Evolutionary conservation across 208 protist species (phyloP), one percentile per base, ranked within the genome.

Genomic region (Naegleria lovaniensis): DNA sequence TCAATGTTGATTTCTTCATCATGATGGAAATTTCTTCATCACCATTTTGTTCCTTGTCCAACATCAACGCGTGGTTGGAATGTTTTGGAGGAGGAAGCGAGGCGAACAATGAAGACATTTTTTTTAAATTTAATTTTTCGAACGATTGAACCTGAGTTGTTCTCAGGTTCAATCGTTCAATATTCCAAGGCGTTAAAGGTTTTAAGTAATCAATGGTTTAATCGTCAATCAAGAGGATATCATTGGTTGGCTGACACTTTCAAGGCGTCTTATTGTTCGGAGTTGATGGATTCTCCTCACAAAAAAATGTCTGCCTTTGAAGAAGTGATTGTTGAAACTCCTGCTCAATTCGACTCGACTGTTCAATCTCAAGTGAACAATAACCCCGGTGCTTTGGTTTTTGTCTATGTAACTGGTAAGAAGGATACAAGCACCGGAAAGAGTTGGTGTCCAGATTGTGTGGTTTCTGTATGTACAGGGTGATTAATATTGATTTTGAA

Each of bases 361-460:
- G 88, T 95, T 15, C 86, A 92, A 51, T 89, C 67, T 79, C 11
- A 41, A 1, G 51, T 93, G 86, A 55, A 85, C 29, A 40, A 92
- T 79, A 48, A 76, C 88, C 87, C 85, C n/a, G 91, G 90, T 29
- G 90, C 91, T 41, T 58, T 93, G 0, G 43, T 96, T 85, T 91
- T 96, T 55, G 75, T 97, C 29, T 95, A 94, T 76, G 90, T 96
- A 40, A 94, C 94, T 11, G 95, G 95, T 55, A 91, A 92, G 29
- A 91, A 91, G 43, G 91, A 94, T 38, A 93, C 93, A 11, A 94
- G 88, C 6, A 96, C 94, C 13, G 93, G 94, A 38, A 90, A 93
- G 83, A 95, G 94, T 6, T 97, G 96, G 96, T 97, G 96, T 91
- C 95, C 95, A 40, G 91, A 95, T 88, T 97, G 96, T 91, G 94